Base-by-base conservation (phyloP, 192 early-diverging fungal genomes). In the Entomortierella parvispora region DNA sequence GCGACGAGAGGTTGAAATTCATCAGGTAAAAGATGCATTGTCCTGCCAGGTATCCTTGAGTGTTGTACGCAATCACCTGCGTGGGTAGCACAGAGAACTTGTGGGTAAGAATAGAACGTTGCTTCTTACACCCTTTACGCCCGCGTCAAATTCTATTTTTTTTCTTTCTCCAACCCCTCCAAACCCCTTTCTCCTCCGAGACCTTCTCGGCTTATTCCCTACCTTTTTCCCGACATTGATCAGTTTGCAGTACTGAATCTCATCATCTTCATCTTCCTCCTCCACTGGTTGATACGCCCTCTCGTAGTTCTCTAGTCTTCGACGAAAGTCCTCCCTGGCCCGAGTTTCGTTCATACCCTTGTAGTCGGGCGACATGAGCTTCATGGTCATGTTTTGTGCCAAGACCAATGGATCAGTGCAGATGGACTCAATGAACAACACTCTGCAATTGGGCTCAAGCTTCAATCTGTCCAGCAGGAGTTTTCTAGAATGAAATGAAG, bases 21-120 rank as follows among this genome's bases (percentile, higher is more conserved):
- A 98, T 98, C 63, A 99, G 79, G 69, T 98, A 99, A 75, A 99
- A 98, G 51, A 99, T 94, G 33, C 94, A 95, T 80, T 99, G 97
- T 23, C 92, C 91, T 43, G 90, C 85, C 48, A 99, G 79, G 75
- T 96, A 99, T 51, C 97, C 97, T 67, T 92, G 90, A 62, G 96
- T 95, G 69, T 96, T 95, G 83, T 96, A 87, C 17, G 96, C 94
- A 76, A 97, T 94, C 2, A 97, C 87, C 79, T 83, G 46, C 10
- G 18, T 26, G 15, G 22, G 52, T 14, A n/a, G 26, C 9, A 53
- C 14, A 28, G 32, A 17, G 32, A 68, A 28, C 25, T 9, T n/a
- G 37, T 48, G 28, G 10, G 31, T 33, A 34, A 49, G 7, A 55
- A 56, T n/a, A n/a, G n/a, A n/a, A n/a, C n/a, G n/a, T n/a, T n/a